phyloP scores from a whole-genome alignment of 2,329 filamentous ascomycete genomes.

The Xylariaceae sp. region DNA sequence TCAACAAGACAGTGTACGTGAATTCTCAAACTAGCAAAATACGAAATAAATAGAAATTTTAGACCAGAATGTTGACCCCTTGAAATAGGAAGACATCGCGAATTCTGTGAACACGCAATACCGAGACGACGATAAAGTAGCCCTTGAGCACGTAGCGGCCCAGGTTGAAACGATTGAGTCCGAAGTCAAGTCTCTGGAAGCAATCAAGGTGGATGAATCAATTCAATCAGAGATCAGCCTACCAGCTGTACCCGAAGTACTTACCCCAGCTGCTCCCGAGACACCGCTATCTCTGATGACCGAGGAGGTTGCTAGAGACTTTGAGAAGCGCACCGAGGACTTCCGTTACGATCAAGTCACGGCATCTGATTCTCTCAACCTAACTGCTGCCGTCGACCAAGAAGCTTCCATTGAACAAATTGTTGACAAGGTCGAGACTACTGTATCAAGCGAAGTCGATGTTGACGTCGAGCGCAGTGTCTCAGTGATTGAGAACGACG shows the following conservation, averaged over 20 bases:
- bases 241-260: neutral
- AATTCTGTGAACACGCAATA: neutral
- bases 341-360: constrained; percentile 19
- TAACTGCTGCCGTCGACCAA: constrained; percentile 3
- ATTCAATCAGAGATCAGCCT: neutral
- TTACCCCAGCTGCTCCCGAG: constrained; percentile 1
- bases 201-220: neutral
- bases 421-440: neutral
- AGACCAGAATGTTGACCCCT: neutral
- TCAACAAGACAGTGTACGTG: neutral
- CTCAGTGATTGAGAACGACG: too few relatives aligned
- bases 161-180: neutral
- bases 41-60: neutral
- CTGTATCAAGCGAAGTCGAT: neutral
- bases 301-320: constrained; percentile 32
- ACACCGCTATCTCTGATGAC: constrained; percentile 20
- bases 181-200: neutral
- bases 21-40: neutral
- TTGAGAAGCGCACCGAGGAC: constrained; percentile 26
- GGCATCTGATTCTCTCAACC: constrained; percentile 8
- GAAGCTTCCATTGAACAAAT: neutral
- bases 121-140: neutral
- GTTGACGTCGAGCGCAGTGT: neutral
- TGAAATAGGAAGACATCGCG: neutral
- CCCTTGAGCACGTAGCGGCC: neutral